phyloP scores from a whole-genome alignment of 495 filamentous ascomycete species.

The Pseudomonodictys pantanalensis region DNA sequence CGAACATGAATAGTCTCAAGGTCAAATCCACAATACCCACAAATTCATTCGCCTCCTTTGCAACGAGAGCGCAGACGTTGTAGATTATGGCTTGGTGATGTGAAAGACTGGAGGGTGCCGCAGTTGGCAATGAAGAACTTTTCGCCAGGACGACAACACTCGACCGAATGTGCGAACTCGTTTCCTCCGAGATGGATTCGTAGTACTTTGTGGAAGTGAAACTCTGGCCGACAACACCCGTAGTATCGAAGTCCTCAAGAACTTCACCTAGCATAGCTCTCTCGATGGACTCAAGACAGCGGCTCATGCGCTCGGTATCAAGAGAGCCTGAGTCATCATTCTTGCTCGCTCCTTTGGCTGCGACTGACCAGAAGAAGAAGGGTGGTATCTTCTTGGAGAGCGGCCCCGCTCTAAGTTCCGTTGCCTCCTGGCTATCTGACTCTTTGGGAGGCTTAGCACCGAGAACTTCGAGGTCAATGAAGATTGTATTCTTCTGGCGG shows the following conservation, averaged over 20 bases:
- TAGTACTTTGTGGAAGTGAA: constrained; percentile 26
- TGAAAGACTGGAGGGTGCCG: background rate
- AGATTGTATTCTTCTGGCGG: background rate
- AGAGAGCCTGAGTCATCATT: background rate
- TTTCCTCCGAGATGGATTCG: constrained; percentile 8
- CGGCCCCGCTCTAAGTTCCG: background rate
- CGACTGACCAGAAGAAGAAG: constrained; percentile 19
- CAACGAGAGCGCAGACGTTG: too few species aligned
- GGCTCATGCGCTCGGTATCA: background rate
- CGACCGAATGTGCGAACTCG: background rate
- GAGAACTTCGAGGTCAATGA: constrained; percentile 13
- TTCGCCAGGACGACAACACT: background rate
- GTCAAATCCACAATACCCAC: constrained; percentile 1
- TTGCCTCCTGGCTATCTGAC: background rate
- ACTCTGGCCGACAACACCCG: background rate
- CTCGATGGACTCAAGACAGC: constrained; percentile 18
- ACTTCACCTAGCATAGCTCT: constrained; percentile 4
- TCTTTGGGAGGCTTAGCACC: background rate
- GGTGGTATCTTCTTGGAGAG: constrained; percentile 4
- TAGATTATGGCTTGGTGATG: constrained; percentile 10
- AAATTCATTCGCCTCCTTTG: background rate
- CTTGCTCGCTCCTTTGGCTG: background rate
- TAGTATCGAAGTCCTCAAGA: background rate
- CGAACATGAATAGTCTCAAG: constrained; percentile 13
- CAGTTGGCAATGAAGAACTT: background rate